Base-by-base conservation (phyloP, 495 filamentous ascomycete species). In the Annulohypoxylon bovei region DNA sequence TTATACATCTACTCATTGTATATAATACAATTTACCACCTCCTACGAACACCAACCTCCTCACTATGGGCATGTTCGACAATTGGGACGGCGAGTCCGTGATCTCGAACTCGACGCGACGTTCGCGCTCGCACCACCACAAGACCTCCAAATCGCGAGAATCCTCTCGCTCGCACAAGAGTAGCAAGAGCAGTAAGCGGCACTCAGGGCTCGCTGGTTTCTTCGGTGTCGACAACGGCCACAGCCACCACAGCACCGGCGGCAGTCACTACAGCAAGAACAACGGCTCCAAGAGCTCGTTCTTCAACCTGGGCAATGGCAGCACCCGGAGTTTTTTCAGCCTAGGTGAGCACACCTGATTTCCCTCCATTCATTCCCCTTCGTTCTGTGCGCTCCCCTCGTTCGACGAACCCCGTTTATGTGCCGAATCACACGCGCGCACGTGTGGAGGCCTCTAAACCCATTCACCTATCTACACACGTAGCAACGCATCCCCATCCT, bases 311-410 rank as follows among this genome's bases (percentile, higher is more conserved):
- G 75, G 79, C 25, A 84, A 85, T 57, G 75, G 80, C 40, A 80
- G 78, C 65, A 70, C 73, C 22, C 67, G 79, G 59, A 82, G 80
- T 57, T 80, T 84, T 76, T 84, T 84, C 71, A 79, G 77, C 16
- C 67, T 58, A 77, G 86, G 76, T 89, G 85, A 70, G 83, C 80
- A 27, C 23, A 28, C 25, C 23, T 33, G 4, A 11, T 12, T 33
- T 18, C 27, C 37, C 40, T 28, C 16, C 52, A 14, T 18, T 11
- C 83, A 85, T 87, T 25, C 11, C 16, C 87, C 11, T 52, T 78
- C 81, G 18, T 88, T 86, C 50, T 90, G 87, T 75, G 79, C 89
- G 65, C 22, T 74, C 81, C 67, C 83, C 84, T 63, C 74, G 82
- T 68, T 83, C 85, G 54, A 80, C 89, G 3, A 49, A 75, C 89